A percentile compares a stretch with the other conserved stretches of the same genome.
phyloP scores from a whole-genome alignment of 768 basidiomycete genomes.

The Termitomyces sp. region DNA sequence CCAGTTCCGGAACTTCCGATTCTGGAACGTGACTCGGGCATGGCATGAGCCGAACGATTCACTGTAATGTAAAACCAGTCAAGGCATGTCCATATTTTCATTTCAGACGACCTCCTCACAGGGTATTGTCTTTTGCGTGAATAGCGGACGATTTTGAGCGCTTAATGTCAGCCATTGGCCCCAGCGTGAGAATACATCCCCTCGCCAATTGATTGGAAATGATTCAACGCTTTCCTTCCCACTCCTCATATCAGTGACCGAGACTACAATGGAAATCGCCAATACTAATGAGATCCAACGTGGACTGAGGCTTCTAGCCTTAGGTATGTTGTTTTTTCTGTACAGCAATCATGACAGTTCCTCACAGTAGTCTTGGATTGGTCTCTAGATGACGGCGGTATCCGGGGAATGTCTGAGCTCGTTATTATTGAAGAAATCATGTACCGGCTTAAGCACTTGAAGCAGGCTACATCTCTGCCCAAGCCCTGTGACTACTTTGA shows the following conservation, averaged over 20 bases:
- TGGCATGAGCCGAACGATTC: too few species aligned
- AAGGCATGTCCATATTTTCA: too few species aligned
- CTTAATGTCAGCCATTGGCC: too few species aligned
- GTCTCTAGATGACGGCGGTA: neutral
- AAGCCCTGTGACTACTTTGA: slow-evolving; percentile 1
- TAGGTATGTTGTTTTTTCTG: neutral
- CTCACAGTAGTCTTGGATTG: neutral
- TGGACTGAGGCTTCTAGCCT: neutral
- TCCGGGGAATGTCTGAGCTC: neutral
- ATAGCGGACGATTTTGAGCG: too few species aligned
- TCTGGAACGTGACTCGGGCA: too few species aligned
- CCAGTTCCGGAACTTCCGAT: too few species aligned
- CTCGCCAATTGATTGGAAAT: neutral
- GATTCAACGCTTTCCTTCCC: neutral
- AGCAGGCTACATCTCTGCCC: neutral
- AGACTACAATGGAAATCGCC: neutral
- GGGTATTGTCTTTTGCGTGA: too few species aligned
- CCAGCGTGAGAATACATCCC: too few species aligned
- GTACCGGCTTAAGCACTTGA: neutral
- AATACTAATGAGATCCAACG: neutral
- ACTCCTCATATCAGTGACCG: neutral
- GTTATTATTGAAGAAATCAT: neutral
- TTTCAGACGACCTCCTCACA: too few species aligned
- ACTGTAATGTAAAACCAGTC: too few species aligned
- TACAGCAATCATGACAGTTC: too few species aligned